Base-by-base conservation (phyloP, 2,329 filamentous ascomycete species). In the Arthrobotrys sphaeroides region DNA sequence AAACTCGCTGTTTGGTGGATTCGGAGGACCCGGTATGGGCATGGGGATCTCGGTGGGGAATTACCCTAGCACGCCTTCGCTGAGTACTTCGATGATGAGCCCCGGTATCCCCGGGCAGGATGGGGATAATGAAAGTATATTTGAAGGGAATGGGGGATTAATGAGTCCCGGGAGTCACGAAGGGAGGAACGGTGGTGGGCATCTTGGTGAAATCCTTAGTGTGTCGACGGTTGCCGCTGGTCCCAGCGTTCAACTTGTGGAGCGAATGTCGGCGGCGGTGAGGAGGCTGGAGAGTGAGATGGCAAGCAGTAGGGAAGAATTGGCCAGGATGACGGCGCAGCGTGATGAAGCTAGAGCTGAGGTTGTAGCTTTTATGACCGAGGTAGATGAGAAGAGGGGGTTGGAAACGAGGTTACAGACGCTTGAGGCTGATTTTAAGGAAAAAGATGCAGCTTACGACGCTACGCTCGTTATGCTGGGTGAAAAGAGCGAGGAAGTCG, bases 401-500 rank as follows among this genome's bases (percentile, higher is more conserved):
- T 87, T 88, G 1, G 87, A 89, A 12, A 82, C 84, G 61, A 88
- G 86, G 73, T 87, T 93, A 0, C 84, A 85, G 18, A 85, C 87
- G 73, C 82, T 97, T 12, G 90, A 96, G 82, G 84, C 83, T 49
- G 88, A 93, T 78, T 84, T 97, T 57, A 84, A 83, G 26, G 87
- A 88, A 43, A 85, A 97, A 78, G 90, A 92, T 80, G 85, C 88
- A 77, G 87, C 94, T 79, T 97, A 98, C 81, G 90, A 96, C 81
- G 95, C 93, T 12, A 96, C 93, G 73, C 85, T 99, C 62, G 94
- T 98, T 84, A 90, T 98, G 89, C 84, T 99, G 68, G 95, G 95
- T 0, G 95, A 99, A 87, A 97, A 97, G 87, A 97, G 93, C 82
- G 95, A 99, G 85, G 85, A 91, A 80, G 94, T 97, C 1, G 93